Conservation (phyloP, 2,329 filamentous ascomycete species). For the Davidsoniella australis region DNA sequence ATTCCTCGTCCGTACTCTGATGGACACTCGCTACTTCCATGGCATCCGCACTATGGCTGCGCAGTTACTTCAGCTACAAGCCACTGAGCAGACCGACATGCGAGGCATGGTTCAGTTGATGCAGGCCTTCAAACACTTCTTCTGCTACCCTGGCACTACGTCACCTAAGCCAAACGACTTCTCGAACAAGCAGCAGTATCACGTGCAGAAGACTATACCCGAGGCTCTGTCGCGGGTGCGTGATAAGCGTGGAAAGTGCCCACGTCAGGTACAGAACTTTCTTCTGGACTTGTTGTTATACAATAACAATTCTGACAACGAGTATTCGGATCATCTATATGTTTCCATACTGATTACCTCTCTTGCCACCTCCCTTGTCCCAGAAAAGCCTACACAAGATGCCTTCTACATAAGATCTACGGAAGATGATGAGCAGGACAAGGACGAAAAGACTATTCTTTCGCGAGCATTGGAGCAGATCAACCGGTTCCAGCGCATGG, state of each 20-base stretch:
- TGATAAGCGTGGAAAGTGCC: constrained; percentile 55
- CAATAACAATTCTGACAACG: constrained; percentile 87
- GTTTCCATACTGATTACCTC: constrained; percentile 60
- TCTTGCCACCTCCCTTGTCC: constrained; percentile 40
- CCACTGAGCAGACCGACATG: constrained; percentile 47
- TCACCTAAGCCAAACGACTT: constrained; percentile 88
- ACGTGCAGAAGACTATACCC: constrained; percentile 69
- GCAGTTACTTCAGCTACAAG: constrained; percentile 59
- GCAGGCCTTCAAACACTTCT: constrained; percentile 74
- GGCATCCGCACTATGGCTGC: constrained; percentile 80
- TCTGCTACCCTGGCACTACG: constrained; percentile 60
- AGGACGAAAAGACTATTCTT: constrained; percentile 31
- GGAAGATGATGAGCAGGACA: constrained; percentile 25
- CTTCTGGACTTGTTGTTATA: constrained; percentile 77
- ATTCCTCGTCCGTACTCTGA: constrained; percentile 72
- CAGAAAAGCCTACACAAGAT: constrained; percentile 23
- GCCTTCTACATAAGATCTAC: constrained; percentile 5
- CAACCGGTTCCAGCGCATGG: constrained; percentile 47
- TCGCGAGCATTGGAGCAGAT: constrained; percentile 43
- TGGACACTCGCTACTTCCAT: constrained; percentile 86
- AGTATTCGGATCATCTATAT: constrained; percentile 79
- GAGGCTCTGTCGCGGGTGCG: constrained; percentile 64
- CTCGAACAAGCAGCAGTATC: constrained; percentile 66
- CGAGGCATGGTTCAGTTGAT: constrained; percentile 72
- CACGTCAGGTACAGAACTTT: constrained; percentile 62